These are phyloP conservation scores for Aspergillus costaricaensis DNA, from an alignment of 2,329 filamentous ascomycete genomes.

Conservation along the genomic window DNA sequence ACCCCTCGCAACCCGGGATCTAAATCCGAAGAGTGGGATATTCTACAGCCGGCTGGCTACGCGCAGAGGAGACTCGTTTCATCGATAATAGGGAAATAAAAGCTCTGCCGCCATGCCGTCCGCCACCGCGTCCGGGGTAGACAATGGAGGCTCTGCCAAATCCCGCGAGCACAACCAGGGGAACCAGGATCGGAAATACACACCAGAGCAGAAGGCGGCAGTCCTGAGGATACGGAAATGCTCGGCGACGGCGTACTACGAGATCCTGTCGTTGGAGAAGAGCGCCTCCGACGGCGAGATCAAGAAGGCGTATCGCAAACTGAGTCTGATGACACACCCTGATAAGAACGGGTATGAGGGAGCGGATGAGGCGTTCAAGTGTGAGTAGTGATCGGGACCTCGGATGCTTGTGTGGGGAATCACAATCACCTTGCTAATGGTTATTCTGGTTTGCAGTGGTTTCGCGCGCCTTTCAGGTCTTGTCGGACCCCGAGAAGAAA, in stretches of 20 bases:
- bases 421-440: too few relatives aligned
- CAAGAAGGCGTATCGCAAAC: conserved; percentile 96
- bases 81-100: neutral
- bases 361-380: conserved; percentile 97
- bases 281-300: conserved; percentile 77
- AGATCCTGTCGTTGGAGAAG: conserved; percentile 77
- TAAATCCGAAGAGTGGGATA: neutral
- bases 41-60: neutral
- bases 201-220: conserved; percentile 85
- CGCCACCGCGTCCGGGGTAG: conserved; percentile 50
- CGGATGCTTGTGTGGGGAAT: too few relatives aligned
- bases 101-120: conserved; percentile 39
- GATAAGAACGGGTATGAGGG: conserved; percentile 98
- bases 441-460: conserved; percentile 61
- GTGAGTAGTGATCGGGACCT: conserved; percentile 44
- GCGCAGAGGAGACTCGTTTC: neutral
- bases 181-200: conserved; percentile 65
- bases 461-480: conserved; percentile 84
- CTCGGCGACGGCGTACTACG: conserved; percentile 85
- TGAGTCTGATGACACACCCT: conserved; percentile 91
- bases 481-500: conserved; percentile 92
- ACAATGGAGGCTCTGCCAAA: conserved; percentile 46
- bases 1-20: neutral
- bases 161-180: conserved; percentile 53
- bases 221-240: conserved; percentile 88